Conservation (phyloP, 495 filamentous ascomycete genomes). For the Lasiosphaeria miniovina region DNA sequence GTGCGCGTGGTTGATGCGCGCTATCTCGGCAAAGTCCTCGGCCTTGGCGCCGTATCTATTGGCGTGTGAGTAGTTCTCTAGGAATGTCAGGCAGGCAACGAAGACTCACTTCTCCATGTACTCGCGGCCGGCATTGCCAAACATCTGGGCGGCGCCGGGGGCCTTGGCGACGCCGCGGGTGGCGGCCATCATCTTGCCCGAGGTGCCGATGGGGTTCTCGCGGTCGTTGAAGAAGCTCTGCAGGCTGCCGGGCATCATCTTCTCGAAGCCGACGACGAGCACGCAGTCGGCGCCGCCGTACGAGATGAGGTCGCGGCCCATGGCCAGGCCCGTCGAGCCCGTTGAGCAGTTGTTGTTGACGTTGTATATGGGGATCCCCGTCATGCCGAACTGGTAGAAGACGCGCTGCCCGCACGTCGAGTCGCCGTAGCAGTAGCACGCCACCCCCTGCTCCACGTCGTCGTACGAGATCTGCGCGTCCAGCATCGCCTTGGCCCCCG, state of each 20-base stretch:
- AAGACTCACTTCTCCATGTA: slow-evolving; percentile 84
- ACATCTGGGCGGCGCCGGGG: slow-evolving; percentile 86
- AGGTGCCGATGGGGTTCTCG: slow-evolving; percentile 68
- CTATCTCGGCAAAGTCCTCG: slow-evolving; percentile 95
- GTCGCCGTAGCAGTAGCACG: slow-evolving; percentile 97
- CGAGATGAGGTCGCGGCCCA: slow-evolving; percentile 78
- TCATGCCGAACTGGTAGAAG: slow-evolving; percentile 99
- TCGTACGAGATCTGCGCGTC: slow-evolving; percentile 96
- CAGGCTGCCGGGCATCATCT: slow-evolving; percentile 91
- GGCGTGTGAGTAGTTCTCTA: slow-evolving; percentile 12
- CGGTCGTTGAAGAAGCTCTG: slow-evolving; percentile 78
- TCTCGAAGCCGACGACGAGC: slow-evolving; percentile 93
- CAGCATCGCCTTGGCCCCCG: slow-evolving; percentile 90
- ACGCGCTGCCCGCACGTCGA: slow-evolving; percentile 93
- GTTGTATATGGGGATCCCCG: slow-evolving; percentile 91
- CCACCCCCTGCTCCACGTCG: slow-evolving; percentile 92
- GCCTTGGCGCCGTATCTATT: slow-evolving; percentile 71
- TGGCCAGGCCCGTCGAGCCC: slow-evolving; percentile 79
- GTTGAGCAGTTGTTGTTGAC: slow-evolving; percentile 99
- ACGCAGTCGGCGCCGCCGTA: slow-evolving; percentile 81
- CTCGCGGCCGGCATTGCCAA: slow-evolving; percentile 90
- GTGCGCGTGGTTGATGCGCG: slow-evolving; percentile 90
- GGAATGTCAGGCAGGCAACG: neutral
- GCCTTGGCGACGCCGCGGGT: slow-evolving; percentile 77
- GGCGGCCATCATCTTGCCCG: slow-evolving; percentile 72